A percentile compares a stretch with the other conserved stretches of the same genome.
These are phyloP conservation scores for Fusarium proliferatum DNA, from an alignment of 2,329 filamentous ascomycete genomes.

Conservation along the genomic window DNA sequence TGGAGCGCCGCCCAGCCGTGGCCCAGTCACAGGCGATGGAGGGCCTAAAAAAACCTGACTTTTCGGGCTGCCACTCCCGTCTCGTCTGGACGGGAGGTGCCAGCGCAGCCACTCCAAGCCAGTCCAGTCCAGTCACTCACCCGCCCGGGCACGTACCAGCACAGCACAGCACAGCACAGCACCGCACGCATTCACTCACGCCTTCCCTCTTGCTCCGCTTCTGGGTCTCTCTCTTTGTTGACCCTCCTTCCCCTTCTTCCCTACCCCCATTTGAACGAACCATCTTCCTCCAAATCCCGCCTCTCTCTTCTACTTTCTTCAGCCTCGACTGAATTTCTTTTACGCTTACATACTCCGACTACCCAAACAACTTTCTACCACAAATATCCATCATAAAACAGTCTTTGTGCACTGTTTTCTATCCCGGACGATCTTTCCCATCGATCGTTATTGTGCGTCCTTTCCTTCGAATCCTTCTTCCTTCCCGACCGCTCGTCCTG, in stretches of 20 bases:
- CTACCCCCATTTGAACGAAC: slow-evolving; percentile 45
- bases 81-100: slow-evolving; percentile 20
- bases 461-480: slow-evolving; percentile 27
- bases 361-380: slow-evolving; percentile 14
- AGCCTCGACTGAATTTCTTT: slow-evolving; percentile 45
- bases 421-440: slow-evolving; percentile 34
- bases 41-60: slow-evolving; percentile 47
- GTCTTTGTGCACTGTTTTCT: slow-evolving; percentile 24
- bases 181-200: slow-evolving; percentile 33
- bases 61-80: slow-evolving; percentile 45
- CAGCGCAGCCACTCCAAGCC: slow-evolving; percentile 27
- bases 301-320: slow-evolving; percentile 40
- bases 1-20: slow-evolving; percentile 23
- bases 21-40: slow-evolving; percentile 28
- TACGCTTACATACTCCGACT: slow-evolving; percentile 24
- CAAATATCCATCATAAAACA: slow-evolving; percentile 5
- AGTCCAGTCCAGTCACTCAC: slow-evolving; percentile 23
- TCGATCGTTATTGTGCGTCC: slow-evolving; percentile 44
- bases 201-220: slow-evolving; percentile 33
- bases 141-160: neutral
- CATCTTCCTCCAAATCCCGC: slow-evolving; percentile 45
- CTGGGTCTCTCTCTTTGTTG: slow-evolving; percentile 35
- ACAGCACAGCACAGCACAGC: neutral
- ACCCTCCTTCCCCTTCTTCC: slow-evolving; percentile 41
- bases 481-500: slow-evolving; percentile 21